Evolutionary conservation across 306 rosid genomes (phyloP), one percentile per base, ranked within the genome.

Genomic region (Vicia sativa): DNA sequence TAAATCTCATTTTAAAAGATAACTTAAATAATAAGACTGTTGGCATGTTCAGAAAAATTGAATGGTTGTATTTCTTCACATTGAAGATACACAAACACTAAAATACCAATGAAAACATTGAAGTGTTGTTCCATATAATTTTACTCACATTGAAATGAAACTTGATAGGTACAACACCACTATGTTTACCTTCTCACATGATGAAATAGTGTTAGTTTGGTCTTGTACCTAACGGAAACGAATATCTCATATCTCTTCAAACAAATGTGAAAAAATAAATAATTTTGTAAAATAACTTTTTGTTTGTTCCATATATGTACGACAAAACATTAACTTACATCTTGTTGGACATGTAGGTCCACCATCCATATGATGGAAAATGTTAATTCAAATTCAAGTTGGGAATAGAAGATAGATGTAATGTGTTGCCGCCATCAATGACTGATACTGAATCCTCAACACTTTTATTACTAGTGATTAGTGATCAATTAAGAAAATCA

Each of bases 151-250:
- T 46, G 48, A 43, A 65, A 31, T 31, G 63, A 57, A 53, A 45
- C 4, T 73, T 67, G 54, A 54, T 37, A 77, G 67, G 23, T 26
- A 70, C 83, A 67, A 73, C 26, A 70, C 83, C 67, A 75, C 68
- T 48, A 31, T 42, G 71, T 37, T 13, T 72, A 62, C 78, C 70
- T 63, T 77, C 43, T 19, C 81, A 77, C 81, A 68, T 77, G 81
- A 56, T 70, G 52, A 68, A 73, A 81, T 49, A 73, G 85, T 74
- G 66, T 63, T 67, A 39, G 70, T 76, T 76, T 42, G 81, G 79
- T 49, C 61, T 25, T 63, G 16, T 68, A 73, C 85, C 85, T 77
- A 81, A 81, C 62, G n/a, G 57, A 64, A 42, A 68, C 64, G 48
- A 53, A 71, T 62, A 39, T 48, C 54, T 41, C 44, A 13, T 31